Conservation (phyloP, 2,329 filamentous ascomycete genomes). For the Fusarium concolor region DNA sequence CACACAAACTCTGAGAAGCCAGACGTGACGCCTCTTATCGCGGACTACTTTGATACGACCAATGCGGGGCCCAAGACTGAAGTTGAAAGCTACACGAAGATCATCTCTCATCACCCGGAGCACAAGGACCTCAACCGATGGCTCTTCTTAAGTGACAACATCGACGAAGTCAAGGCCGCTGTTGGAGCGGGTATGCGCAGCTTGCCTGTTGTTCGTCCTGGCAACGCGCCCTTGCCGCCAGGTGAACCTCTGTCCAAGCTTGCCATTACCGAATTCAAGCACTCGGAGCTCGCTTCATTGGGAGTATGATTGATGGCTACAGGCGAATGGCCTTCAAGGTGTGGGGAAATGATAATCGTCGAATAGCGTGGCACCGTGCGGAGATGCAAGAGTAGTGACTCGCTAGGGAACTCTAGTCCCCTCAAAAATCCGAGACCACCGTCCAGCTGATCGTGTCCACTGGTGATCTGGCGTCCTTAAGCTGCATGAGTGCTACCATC, state of each 20-base stretch:
- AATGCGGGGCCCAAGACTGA: constrained; percentile 83
- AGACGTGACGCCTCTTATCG: constrained; percentile 70
- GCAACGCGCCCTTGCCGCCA: constrained; percentile 72
- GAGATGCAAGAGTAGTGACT: constrained; percentile 41
- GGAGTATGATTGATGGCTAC: constrained; percentile 37
- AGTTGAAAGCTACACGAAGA: constrained; percentile 73
- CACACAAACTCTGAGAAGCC: constrained; percentile 69
- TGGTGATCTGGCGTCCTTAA: constrained; percentile 36
- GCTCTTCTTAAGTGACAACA: constrained; percentile 86
- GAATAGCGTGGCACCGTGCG: constrained; percentile 40
- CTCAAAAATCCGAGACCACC: constrained; percentile 41
- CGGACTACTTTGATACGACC: constrained; percentile 81
- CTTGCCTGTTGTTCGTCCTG: constrained; percentile 72
- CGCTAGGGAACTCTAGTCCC: constrained; percentile 43
- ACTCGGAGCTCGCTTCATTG: constrained; percentile 39
- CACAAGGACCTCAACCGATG: constrained; percentile 62
- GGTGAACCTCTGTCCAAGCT: constrained; percentile 55
- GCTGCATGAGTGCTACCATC: constrained; percentile 37
- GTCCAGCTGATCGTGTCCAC: constrained; percentile 41
- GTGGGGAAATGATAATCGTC: constrained; percentile 37
- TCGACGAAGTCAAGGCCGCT: constrained; percentile 74
- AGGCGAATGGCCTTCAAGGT: constrained; percentile 31
- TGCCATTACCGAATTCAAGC: constrained; percentile 53
- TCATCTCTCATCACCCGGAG: constrained; percentile 60
- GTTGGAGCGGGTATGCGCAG: constrained; percentile 71